Base-by-base conservation (phyloP, 2,329 filamentous ascomycete genomes). In the Drechmeria coniospora region DNA sequence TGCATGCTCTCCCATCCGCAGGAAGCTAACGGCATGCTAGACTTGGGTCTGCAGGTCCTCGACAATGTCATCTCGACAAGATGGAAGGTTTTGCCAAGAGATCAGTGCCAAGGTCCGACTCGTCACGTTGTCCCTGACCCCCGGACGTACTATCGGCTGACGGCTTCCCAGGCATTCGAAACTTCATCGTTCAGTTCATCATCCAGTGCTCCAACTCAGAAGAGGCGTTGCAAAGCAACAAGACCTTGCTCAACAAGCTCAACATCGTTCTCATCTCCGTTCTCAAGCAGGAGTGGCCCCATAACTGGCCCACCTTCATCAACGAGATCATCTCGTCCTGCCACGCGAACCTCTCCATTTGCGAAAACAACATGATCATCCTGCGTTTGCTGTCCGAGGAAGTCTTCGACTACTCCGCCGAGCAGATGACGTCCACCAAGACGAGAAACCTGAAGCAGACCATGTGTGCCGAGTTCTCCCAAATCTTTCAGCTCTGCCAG, bases 311-410 rank as follows among this genome's bases (percentile, higher is more conserved):
- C 8, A 93, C 84, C 13, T 98, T 98, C 57, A 95, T 98, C 68
- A 95, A 95, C 64, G 90, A 98, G 63, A 98, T 98, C 56, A 84
- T 98, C 44, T 79, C 83, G 14, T 87, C 90, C 31, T 95, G 86
- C 58, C 86, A 92, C 52, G 87, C 82, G 41, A 94, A 80, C 56
- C 65, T 98, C 29, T 90, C 87, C 21, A 92, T 98, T 44, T 98
- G 92, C 69, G 90, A 98, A 61, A 98, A 98, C 64, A 98, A 98
- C 65, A 98, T 98, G 90, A 84, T 82, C 38, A 95, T 98, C 43
- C 70, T 98, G 42, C 78, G 90, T 34, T 63, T 98, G 44, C 69
- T 98, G 25, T 98, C 90, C 6, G 90, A 98, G 54, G 90, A 98
- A 55, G 87, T 98, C 21, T 98, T 98, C 49, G 90, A 98, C 61